phyloP scores from a whole-genome alignment of 2,329 filamentous ascomycete genomes.

The Zalaria obscura region DNA sequence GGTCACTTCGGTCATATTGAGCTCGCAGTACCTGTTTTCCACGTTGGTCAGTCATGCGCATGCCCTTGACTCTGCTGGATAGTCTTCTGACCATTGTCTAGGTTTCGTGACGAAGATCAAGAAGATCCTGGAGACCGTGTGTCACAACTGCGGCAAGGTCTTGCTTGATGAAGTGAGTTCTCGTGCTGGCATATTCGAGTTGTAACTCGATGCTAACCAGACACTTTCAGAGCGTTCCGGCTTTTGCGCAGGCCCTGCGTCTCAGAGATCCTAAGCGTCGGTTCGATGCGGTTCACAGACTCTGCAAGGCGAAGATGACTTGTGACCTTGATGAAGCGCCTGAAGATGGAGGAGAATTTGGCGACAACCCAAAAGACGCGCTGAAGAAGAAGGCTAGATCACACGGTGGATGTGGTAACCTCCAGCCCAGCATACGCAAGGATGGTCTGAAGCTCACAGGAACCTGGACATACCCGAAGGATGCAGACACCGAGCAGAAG shows the following conservation, averaged over 20 bases:
- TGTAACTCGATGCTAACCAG: constrained; percentile 5
- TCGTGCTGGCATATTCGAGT: constrained; percentile 24
- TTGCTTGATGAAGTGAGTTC: constrained; percentile 95
- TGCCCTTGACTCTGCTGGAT: background rate
- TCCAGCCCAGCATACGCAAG: constrained; percentile 76
- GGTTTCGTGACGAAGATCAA: constrained; percentile 99
- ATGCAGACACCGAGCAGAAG: constrained; percentile 57
- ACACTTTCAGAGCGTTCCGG: constrained; percentile 57
- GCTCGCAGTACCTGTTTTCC: constrained; percentile 88
- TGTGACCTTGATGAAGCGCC: constrained; percentile 67
- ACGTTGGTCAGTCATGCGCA: constrained; percentile 43
- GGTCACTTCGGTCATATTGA: constrained; percentile 99
- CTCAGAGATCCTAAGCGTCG: constrained; percentile 87
- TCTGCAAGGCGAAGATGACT: constrained; percentile 75
- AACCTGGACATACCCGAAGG: constrained; percentile 57
- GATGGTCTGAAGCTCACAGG: constrained; percentile 71
- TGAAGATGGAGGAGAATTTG: constrained; percentile 55
- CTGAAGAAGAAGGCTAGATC: constrained; percentile 31
- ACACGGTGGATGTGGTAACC: constrained; percentile 89
- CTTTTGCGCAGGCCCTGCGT: constrained; percentile 67
- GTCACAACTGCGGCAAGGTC: constrained; percentile 97
- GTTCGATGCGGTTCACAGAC: constrained; percentile 82
- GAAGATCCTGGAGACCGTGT: constrained; percentile 96
- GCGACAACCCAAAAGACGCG: constrained; percentile 42
- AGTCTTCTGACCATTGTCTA: constrained; percentile 25